phyloP scores from a whole-genome alignment of 768 basidiomycete genomes.

The Lactifluus hygrophoroides region DNA sequence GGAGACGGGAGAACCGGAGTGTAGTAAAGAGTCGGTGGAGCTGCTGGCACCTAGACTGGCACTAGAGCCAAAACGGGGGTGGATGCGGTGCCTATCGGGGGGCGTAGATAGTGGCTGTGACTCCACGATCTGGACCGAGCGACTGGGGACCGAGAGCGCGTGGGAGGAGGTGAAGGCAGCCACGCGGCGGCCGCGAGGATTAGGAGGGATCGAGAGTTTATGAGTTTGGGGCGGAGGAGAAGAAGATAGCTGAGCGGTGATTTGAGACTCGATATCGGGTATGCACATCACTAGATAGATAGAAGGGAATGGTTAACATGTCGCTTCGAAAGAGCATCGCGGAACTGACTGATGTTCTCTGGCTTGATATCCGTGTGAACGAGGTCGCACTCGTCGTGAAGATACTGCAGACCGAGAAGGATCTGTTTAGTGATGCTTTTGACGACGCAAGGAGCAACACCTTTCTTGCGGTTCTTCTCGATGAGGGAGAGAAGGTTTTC shows the following conservation, averaged over 20 bases:
- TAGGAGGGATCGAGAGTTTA: slow-evolving; percentile 73
- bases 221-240: slow-evolving; percentile 70
- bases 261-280: slow-evolving; percentile 71
- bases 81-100: slow-evolving; percentile 11
- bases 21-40: slow-evolving; percentile 15
- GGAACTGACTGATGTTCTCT: slow-evolving; percentile 81
- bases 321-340: neutral
- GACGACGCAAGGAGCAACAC: slow-evolving; percentile 74
- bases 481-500: slow-evolving; percentile 70
- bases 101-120: slow-evolving; percentile 70
- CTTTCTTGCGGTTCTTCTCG: slow-evolving; percentile 72
- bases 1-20: slow-evolving; percentile 18
- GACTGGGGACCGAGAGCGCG: slow-evolving; percentile 38
- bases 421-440: slow-evolving; percentile 83
- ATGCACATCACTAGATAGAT: slow-evolving; percentile 61
- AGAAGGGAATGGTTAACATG: neutral
- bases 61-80: slow-evolving; percentile 20
- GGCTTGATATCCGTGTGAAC: slow-evolving; percentile 94
- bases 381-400: slow-evolving; percentile 87
- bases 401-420: slow-evolving; percentile 80
- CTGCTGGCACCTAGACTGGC: slow-evolving; percentile 27
- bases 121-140: slow-evolving; percentile 73
- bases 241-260: slow-evolving; percentile 54
- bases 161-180: slow-evolving; percentile 53
- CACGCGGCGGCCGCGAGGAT: slow-evolving; percentile 48